Conservation (phyloP, 2,329 filamentous ascomycete species). For the Seiridium cupressi region DNA sequence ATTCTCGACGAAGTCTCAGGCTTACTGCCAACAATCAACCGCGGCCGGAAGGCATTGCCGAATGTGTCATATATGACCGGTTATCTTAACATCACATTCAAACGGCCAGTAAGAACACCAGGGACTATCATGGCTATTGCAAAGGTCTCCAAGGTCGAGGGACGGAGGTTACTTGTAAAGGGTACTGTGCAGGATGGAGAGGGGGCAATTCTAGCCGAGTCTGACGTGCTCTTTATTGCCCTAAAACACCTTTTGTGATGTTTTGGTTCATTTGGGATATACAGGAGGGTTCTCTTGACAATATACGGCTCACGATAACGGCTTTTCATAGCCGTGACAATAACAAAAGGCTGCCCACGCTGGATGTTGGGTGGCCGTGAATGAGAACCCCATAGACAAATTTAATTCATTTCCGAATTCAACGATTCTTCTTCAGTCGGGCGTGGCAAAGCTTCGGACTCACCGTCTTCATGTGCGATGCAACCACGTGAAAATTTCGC, state of each 20-base stretch:
- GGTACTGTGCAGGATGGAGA: background rate
- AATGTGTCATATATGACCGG: slow-evolving; percentile 14
- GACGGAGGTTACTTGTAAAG: background rate
- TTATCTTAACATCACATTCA: slow-evolving; percentile 13
- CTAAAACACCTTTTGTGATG: background rate
- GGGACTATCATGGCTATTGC: background rate
- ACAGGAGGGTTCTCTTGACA: background rate
- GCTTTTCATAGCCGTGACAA: too few species aligned
- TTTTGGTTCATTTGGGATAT: background rate
- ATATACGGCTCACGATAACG: too few species aligned
- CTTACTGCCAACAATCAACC: slow-evolving; percentile 43
- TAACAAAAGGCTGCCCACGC: too few species aligned
- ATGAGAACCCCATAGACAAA: too few species aligned
- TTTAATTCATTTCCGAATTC: too few species aligned
- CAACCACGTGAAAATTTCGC: too few species aligned
- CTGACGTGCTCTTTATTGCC: background rate
- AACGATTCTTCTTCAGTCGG: too few species aligned
- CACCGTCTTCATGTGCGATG: too few species aligned
- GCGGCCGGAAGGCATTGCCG: background rate
- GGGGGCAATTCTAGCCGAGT: background rate
- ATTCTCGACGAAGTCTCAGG: slow-evolving; percentile 59
- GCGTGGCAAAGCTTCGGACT: too few species aligned
- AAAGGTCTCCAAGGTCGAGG: background rate
- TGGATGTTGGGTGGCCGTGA: too few species aligned
- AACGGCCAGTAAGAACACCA: background rate